These are phyloP conservation scores for Leptomonas pyrrhocoris DNA, from an alignment of 208 protist genomes.

Conservation along the genomic window DNA sequence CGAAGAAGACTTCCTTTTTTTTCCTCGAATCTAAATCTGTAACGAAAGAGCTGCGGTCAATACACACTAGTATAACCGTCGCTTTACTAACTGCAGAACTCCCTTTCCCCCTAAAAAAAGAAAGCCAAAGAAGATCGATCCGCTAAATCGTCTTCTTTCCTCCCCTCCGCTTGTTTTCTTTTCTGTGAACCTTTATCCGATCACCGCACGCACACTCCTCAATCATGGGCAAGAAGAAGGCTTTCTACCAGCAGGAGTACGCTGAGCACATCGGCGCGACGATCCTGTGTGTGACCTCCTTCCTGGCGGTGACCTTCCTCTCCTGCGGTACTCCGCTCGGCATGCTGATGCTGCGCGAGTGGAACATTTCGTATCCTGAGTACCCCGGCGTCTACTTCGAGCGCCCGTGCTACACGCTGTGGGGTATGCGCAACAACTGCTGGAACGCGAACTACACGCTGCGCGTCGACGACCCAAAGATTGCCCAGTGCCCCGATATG, in stretches of 20 bases:
- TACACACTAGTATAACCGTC: constrained; percentile 21
- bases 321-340: constrained; percentile 53
- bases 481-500: constrained; percentile 34
- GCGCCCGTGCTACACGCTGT: constrained; percentile 59
- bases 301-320: constrained; percentile 46
- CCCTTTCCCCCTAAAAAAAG: no score
- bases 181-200: not conserved
- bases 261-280: constrained; percentile 53
- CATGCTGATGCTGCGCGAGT: constrained; percentile 39
- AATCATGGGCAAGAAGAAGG: constrained; percentile 49
- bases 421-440: constrained; percentile 55
- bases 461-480: constrained; percentile 43
- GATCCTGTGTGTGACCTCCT: constrained; percentile 47
- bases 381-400: not conserved
- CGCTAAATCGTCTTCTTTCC: not conserved
- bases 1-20: constrained; percentile 1
- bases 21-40: not conserved
- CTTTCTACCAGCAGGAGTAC: constrained; percentile 63
- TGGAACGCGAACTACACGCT: constrained; percentile 44
- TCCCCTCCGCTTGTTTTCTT: not conserved
- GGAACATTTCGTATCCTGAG: not conserved
- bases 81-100: constrained; percentile 17
- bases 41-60: constrained; percentile 5
- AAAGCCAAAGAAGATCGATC: not conserved
- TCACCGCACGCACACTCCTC: not conserved